Evolutionary conservation across 2,329 filamentous ascomycete species (phyloP).

Genomic region (Colletotrichum falcatum): DNA sequence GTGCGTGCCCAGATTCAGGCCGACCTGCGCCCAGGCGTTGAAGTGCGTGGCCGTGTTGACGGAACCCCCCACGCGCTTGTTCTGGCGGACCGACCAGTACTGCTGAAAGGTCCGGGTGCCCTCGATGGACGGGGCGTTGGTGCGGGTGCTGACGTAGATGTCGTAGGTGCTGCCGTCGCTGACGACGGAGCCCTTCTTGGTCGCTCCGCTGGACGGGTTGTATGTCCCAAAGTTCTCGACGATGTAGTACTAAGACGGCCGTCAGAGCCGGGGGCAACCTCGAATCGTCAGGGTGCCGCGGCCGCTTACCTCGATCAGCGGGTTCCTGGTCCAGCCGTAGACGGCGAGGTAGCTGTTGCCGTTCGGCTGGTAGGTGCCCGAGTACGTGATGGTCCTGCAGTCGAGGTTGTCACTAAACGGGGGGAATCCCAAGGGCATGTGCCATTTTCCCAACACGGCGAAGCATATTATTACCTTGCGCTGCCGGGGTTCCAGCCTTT

Average conservation of each 20-base stretch:
- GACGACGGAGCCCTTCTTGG: conserved; percentile 62
- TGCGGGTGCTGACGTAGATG: conserved; percentile 61
- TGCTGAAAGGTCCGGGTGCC: conserved; percentile 66
- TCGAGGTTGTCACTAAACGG: fast-evolving
- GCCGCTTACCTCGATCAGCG: conserved; percentile 37
- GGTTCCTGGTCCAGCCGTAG: conserved; percentile 54
- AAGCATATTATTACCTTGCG: conserved; percentile 58
- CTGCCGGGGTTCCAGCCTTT: conserved; percentile 69
- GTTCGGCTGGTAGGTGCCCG: conserved; percentile 52
- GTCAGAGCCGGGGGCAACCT: not conserved
- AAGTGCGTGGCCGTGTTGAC: conserved; percentile 66
- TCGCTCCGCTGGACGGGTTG: conserved; percentile 42
- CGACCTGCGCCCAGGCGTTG: conserved; percentile 62
- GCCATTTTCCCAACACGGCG: fast-evolving
- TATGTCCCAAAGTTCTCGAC: conserved; percentile 39
- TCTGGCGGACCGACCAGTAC: conserved; percentile 62
- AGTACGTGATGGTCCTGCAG: conserved; percentile 49
- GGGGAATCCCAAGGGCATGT: not conserved
- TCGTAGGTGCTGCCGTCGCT: conserved; percentile 65
- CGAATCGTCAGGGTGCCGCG: too few species aligned
- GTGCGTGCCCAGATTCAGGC: conserved; percentile 61
- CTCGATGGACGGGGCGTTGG: conserved; percentile 65
- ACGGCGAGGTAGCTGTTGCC: conserved; percentile 55
- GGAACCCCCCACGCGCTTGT: conserved; percentile 63
- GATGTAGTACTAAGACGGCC: conserved; percentile 12